Conservation (phyloP, 139 green algal genomes). For the Astrephomene gubernaculifera region DNA sequence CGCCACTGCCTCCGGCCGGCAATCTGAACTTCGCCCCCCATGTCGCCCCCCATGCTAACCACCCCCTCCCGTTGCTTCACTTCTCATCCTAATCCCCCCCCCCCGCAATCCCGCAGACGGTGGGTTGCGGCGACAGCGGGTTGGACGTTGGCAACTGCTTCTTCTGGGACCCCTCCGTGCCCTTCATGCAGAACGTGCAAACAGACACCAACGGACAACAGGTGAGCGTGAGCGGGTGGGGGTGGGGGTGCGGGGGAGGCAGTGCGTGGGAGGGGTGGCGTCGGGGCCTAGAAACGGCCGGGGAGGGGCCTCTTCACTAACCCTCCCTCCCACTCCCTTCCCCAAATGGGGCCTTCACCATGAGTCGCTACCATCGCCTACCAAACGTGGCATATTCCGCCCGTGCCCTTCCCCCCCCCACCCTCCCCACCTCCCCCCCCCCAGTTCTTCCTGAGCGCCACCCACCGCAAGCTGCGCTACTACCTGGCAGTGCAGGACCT, state of each 20-base stretch:
- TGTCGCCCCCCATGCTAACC: background rate
- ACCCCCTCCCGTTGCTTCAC: background rate
- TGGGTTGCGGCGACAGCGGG: slow-evolving; percentile 92
- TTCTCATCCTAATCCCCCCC: background rate
- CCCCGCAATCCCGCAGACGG: slow-evolving; percentile 65
- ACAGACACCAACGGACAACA: background rate
- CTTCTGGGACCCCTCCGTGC: slow-evolving; percentile 76
- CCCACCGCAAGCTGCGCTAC: slow-evolving; percentile 86
- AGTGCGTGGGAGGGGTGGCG: background rate
- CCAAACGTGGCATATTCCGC: no score
- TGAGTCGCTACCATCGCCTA: no score
- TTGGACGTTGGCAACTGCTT: slow-evolving; percentile 86
- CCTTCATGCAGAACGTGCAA: slow-evolving; percentile 13
- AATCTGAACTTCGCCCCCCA: no score
- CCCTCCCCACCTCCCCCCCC: background rate
- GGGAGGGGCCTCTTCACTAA: no score
- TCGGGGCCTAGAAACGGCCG: no score
- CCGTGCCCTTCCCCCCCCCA: no score
- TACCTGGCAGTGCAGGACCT: slow-evolving; percentile 66
- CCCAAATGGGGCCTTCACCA: no score
- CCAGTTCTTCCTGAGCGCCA: slow-evolving; percentile 64
- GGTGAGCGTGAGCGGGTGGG: no score
- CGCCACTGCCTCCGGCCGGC: no score
- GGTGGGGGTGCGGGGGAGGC: background rate
- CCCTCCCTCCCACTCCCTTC: no score